These are phyloP conservation scores for Sonneratia caseolaris DNA, from an alignment of 345 rosid species.

Conservation along the genomic window DNA sequence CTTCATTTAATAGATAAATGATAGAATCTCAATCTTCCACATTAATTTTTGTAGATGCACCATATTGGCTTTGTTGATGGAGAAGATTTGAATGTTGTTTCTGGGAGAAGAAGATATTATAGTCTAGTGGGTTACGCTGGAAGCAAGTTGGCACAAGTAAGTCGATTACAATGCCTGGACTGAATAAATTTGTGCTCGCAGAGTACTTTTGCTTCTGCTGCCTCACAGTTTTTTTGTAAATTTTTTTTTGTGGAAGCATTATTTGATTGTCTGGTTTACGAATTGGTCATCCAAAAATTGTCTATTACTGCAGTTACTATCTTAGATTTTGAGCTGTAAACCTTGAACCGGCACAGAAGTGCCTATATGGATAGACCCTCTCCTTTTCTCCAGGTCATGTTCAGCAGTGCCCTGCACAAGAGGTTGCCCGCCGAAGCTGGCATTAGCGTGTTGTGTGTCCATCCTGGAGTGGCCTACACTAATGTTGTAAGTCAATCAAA, in stretches of 20 bases:
- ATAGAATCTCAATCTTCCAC: not conserved
- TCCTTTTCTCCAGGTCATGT: conserved; percentile 69
- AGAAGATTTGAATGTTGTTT: conserved; percentile 74
- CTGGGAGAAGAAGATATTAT: conserved; percentile 67
- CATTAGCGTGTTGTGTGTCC: conserved; percentile 67
- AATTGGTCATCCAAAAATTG: not conserved
- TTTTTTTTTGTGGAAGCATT: not conserved
- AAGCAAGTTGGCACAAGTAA: conserved; percentile 93
- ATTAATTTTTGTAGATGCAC: conserved; percentile 53
- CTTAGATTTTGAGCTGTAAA: not conserved
- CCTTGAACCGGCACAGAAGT: not conserved
- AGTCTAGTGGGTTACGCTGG: conserved; percentile 60
- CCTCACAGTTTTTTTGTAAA: not conserved
- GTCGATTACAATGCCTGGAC: not conserved
- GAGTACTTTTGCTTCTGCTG: not conserved
- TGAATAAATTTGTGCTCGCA: not conserved
- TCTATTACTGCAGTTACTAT: not conserved
- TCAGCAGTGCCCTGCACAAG: conserved; percentile 77
- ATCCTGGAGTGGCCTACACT: conserved; percentile 85
- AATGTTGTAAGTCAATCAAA: conserved; percentile 68
- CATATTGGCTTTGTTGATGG: conserved; percentile 80
- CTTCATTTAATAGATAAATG: not conserved
- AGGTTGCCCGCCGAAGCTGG: conserved; percentile 89
- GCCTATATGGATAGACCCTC: not conserved
- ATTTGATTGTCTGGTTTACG: not conserved